phyloP scores from a whole-genome alignment of 805 yeast species.

The Huiozyma naganishii region DNA sequence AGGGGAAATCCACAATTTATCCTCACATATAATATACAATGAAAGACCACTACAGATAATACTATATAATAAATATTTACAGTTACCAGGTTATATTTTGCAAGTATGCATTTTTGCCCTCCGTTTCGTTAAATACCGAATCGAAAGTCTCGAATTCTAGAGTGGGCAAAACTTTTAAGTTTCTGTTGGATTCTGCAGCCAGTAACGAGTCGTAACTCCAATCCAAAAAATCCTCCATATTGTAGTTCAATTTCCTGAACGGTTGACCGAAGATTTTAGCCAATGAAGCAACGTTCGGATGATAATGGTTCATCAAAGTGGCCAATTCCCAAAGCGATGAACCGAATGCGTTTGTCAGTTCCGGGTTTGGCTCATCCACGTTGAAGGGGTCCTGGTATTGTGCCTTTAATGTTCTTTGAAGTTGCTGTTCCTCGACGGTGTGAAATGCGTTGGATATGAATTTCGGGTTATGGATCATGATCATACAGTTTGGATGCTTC shows the following conservation, averaged over 20 bases:
- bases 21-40: no score
- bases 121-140: conserved; percentile 6
- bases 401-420: conserved; percentile 10
- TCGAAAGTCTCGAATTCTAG: conserved; percentile 51
- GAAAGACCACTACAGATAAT: no score
- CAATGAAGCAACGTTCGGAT: conserved; percentile 88
- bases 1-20: no score
- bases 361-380: conserved; percentile 57
- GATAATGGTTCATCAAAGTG: conserved; percentile 72
- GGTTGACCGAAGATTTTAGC: conserved; percentile 87
- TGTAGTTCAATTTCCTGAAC: conserved; percentile 74
- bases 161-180: conserved; percentile 61
- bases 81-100: conserved; percentile 21
- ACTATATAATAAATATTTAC: no score
- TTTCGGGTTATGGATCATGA: conserved; percentile 52
- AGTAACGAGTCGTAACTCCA: conserved; percentile 68
- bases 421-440: conserved; percentile 19
- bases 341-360: conserved; percentile 63
- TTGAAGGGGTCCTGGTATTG: conserved; percentile 57
- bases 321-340: conserved; percentile 92
- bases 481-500: conserved; percentile 91
- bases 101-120: conserved; percentile 7
- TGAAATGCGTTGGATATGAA: conserved; percentile 21
- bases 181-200: conserved; percentile 53
- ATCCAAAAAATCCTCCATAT: conserved; percentile 88